phyloP scores from a whole-genome alignment of 164 flowering plant species.

The Amborella trichopoda region DNA sequence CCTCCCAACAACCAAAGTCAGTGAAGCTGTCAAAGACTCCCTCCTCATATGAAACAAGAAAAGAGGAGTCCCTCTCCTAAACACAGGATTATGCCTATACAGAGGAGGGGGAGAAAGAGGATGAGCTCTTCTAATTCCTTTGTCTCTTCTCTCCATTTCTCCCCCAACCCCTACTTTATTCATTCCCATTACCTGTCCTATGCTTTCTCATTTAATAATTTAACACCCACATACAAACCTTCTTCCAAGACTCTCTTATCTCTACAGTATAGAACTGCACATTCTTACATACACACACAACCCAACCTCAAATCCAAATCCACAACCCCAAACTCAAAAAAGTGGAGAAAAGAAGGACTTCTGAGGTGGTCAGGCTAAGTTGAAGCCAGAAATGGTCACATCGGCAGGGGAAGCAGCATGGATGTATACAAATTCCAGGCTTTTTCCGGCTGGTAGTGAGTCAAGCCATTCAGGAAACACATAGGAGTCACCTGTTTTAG shows the following conservation, averaged over 20 bases:
- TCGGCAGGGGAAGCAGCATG: constrained; percentile 54
- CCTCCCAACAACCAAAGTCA: too few relatives aligned
- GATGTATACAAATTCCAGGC: constrained; percentile 75
- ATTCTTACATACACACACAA: constrained; percentile 1
- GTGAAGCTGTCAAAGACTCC: too few relatives aligned
- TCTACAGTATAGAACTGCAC: not conserved
- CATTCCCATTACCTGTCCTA: constrained; percentile 5
- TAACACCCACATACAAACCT: too few relatives aligned
- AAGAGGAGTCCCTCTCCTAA: too few relatives aligned
- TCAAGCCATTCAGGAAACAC: constrained; percentile 54
- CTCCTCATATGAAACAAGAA: too few relatives aligned
- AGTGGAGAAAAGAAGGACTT: constrained; percentile 1
- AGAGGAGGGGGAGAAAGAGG: constrained; percentile 80
- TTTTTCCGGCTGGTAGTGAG: constrained; percentile 48
- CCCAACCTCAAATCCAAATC: constrained; percentile 10
- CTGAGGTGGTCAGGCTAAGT: constrained; percentile 20
- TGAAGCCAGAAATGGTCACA: constrained; percentile 45
- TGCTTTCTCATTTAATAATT: too few relatives aligned
- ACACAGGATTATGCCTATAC: too few relatives aligned
- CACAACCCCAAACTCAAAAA: constrained; percentile 10
- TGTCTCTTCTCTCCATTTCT: constrained; percentile 92
- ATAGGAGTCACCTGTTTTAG: constrained; percentile 27
- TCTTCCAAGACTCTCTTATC: not conserved
- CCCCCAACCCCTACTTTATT: constrained; percentile 27
- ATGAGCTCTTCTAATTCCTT: constrained; percentile 49